Conservation (phyloP, 331 rosid species). For the Prunus yedoensis region DNA sequence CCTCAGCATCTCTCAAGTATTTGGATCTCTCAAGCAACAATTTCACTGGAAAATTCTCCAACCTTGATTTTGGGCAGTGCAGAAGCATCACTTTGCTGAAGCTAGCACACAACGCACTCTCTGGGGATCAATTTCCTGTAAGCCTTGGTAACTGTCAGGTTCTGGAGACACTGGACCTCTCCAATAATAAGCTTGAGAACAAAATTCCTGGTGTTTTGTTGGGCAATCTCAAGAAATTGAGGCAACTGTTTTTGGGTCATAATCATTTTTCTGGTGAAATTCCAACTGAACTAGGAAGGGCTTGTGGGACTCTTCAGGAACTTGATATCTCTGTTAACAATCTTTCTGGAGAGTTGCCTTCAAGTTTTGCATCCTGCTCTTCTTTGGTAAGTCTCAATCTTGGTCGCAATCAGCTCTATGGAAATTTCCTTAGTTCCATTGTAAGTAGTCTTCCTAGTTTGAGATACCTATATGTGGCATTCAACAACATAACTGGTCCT, state of each 20-base stretch:
- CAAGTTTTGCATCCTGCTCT: constrained; percentile 42
- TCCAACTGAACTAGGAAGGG: constrained; percentile 46
- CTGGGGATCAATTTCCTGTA: constrained; percentile 40
- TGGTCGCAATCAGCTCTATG: constrained; percentile 53
- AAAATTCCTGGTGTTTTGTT: constrained; percentile 44
- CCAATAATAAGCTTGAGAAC: constrained; percentile 37
- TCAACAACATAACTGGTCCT: constrained; percentile 62
- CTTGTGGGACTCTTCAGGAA: constrained; percentile 43
- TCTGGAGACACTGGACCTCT: constrained; percentile 54
- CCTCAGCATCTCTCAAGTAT: constrained; percentile 28
- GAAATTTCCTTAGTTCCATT: constrained; percentile 45
- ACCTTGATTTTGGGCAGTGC: constrained; percentile 46
- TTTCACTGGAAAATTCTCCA: constrained; percentile 41
- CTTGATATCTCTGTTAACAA: constrained; percentile 62
- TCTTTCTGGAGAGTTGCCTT: constrained; percentile 58
- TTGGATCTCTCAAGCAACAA: constrained; percentile 67
- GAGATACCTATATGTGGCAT: constrained; percentile 46
- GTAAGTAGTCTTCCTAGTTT: constrained; percentile 44
- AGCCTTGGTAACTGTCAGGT: constrained; percentile 38
- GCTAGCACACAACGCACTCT: constrained; percentile 43
- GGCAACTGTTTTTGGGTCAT: constrained; percentile 40
- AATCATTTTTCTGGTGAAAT: constrained; percentile 53
- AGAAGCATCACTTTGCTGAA: constrained; percentile 38
- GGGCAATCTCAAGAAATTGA: constrained; percentile 44
- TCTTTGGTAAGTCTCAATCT: constrained; percentile 51